Percentiles rank a stretch among this genome's conserved stretches.
These are phyloP conservation scores for Erysimum cheiri DNA, from an alignment of 441 rosid species.

Conservation along the genomic window DNA sequence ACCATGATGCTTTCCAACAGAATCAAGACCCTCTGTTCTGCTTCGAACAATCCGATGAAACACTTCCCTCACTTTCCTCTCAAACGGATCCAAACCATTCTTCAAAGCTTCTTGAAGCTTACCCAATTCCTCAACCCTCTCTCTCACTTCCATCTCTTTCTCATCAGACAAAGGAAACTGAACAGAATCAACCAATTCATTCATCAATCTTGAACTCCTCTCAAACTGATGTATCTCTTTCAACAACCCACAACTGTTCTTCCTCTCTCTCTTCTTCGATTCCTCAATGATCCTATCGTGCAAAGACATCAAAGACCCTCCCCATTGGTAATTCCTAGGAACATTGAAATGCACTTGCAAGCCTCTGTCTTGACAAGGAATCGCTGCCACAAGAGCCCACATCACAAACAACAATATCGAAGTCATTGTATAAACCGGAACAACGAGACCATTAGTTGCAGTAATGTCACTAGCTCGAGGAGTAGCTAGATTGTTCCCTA, in stretches of 20 bases:
- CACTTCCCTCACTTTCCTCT: slow-evolving; percentile 77
- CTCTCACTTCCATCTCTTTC: slow-evolving; percentile 62
- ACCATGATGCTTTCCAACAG: slow-evolving; percentile 43
- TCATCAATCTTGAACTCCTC: slow-evolving; percentile 61
- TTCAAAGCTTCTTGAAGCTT: slow-evolving; percentile 56
- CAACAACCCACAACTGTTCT: slow-evolving; percentile 76
- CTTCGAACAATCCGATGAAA: slow-evolving; percentile 83
- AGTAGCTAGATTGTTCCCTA: slow-evolving; percentile 64
- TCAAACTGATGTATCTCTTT: slow-evolving; percentile 84
- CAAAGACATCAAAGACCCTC: slow-evolving; percentile 57
- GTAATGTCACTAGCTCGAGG: slow-evolving; percentile 63
- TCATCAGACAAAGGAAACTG: slow-evolving; percentile 73
- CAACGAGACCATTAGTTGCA: slow-evolving; percentile 64
- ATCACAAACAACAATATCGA: slow-evolving; percentile 70
- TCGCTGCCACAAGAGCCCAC: slow-evolving; percentile 94
- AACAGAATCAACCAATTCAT: slow-evolving; percentile 69
- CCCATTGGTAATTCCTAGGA: slow-evolving; percentile 74
- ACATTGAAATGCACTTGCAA: slow-evolving; percentile 75
- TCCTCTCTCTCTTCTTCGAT: slow-evolving; percentile 78
- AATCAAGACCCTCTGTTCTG: slow-evolving; percentile 82
- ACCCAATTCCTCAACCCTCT: slow-evolving; percentile 63
- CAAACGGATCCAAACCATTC: slow-evolving; percentile 76
- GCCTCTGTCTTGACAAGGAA: slow-evolving; percentile 92
- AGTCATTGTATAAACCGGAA: slow-evolving; percentile 69
- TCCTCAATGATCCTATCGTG: slow-evolving; percentile 84